Evolutionary conservation across 768 basidiomycete species (phyloP).

Genomic region (Jaapia argillacea): DNA sequence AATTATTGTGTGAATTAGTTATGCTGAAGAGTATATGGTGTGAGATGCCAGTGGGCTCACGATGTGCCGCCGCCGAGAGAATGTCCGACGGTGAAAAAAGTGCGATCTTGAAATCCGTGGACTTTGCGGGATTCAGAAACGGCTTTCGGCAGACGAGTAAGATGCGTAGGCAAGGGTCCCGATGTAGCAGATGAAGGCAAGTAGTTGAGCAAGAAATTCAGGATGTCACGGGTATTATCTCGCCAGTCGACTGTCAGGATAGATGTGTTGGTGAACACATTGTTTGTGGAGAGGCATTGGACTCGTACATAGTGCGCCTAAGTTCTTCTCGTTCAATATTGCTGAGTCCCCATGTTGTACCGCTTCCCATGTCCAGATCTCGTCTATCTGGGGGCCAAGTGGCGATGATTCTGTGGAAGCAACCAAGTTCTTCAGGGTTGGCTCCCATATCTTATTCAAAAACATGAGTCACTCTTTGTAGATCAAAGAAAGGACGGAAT

Average conservation of each 20-base stretch:
- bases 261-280: not conserved
- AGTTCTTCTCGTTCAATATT: conserved; percentile 47
- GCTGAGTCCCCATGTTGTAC: conserved; percentile 83
- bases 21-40: conserved; percentile 3
- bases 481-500: not conserved
- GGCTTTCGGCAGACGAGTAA: conserved; percentile 35
- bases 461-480: conserved; percentile 1
- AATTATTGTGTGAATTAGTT: not conserved
- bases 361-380: conserved; percentile 79
- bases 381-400: conserved; percentile 38
- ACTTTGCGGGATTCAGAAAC: conserved; percentile 31
- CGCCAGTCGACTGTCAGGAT: conserved; percentile 56
- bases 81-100: conserved; percentile 68
- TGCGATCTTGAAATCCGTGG: conserved; percentile 41
- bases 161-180: conserved; percentile 36
- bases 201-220: conserved; percentile 64
- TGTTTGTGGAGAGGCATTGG: conserved; percentile 1
- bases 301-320: conserved; percentile 50
- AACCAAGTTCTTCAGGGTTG: conserved; percentile 45
- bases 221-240: conserved; percentile 68
- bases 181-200: conserved; percentile 34
- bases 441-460: conserved; percentile 92
- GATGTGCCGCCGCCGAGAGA: conserved; percentile 76
- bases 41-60: conserved; percentile 43
- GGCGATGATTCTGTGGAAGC: conserved; percentile 26